A percentile compares a stretch with the other conserved stretches of the same genome.
These are phyloP conservation scores for Solanum hybrid DNA, from an alignment of 305 asterid species.

Conservation along the genomic window DNA sequence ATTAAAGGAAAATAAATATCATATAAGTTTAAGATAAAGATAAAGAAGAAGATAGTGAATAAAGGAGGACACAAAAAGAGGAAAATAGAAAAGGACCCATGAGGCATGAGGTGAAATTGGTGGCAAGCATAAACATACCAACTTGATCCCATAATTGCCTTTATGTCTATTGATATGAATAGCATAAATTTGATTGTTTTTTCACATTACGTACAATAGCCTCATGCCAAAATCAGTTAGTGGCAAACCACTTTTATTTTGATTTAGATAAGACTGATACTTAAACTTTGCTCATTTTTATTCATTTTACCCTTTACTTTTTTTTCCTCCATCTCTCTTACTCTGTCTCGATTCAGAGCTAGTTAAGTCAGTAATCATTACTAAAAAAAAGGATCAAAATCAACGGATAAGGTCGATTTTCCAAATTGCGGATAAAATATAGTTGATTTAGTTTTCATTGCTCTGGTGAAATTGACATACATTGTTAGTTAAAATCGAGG, in stretches of 20 bases:
- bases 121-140: constrained; percentile 53
- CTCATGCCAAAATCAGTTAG: constrained; percentile 41
- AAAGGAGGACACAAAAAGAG: not conserved
- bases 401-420: not conserved
- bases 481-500: too few relatives aligned
- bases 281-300: constrained; percentile 7
- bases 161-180: constrained; percentile 52
- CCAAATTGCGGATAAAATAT: too few relatives aligned
- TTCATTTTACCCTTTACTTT: not conserved
- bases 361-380: not conserved
- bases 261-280: constrained; percentile 42
- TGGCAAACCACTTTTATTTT: constrained; percentile 41
- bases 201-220: constrained; percentile 4
- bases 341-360: not conserved
- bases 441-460: too few relatives aligned
- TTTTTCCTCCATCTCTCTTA: not conserved
- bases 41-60: not conserved
- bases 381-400: not conserved
- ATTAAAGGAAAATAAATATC: not conserved
- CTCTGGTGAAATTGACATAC: not conserved
- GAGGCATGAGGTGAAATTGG: constrained; percentile 13
- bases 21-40: not conserved
- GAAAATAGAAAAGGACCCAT: constrained; percentile 7
- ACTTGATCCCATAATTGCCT: constrained; percentile 50
- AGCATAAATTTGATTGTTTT: constrained; percentile 26